Conservation (phyloP, 352 stramenopile genomes). For the Phytopythium montanum region DNA sequence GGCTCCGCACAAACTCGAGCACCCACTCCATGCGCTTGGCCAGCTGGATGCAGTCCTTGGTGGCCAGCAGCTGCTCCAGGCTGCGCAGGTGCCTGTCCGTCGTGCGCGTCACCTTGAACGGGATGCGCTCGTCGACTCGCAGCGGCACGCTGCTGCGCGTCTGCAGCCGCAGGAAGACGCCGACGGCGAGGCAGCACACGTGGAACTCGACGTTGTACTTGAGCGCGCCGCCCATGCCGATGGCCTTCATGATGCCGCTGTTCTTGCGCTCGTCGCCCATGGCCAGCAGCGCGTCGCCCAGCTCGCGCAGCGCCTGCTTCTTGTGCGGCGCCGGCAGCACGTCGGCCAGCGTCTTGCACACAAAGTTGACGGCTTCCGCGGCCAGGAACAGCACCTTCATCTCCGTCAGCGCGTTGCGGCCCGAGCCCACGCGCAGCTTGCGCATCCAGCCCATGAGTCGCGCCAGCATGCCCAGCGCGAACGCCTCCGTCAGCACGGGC, state of each 20-base stretch:
- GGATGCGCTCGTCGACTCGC: conserved; percentile 67
- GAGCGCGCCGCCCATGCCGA: conserved; percentile 71
- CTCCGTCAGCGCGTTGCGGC: conserved; percentile 50
- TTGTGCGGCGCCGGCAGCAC: conserved; percentile 56
- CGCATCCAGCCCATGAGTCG: conserved; percentile 79
- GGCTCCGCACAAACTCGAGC: conserved; percentile 59
- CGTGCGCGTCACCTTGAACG: conserved; percentile 78
- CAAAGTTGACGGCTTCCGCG: conserved; percentile 74
- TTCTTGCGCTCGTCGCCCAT: conserved; percentile 68
- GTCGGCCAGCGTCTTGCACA: conserved; percentile 51
- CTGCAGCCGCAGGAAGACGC: conserved; percentile 77
- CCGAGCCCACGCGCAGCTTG: conserved; percentile 34
- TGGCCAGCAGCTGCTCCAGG: conserved; percentile 67
- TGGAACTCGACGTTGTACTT: conserved; percentile 81
- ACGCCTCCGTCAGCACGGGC: conserved; percentile 58
- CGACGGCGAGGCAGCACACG: conserved; percentile 60
- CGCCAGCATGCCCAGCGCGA: conserved; percentile 62
- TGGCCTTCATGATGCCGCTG: conserved; percentile 84
- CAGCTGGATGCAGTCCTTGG: conserved; percentile 77
- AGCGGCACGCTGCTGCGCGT: conserved; percentile 67
- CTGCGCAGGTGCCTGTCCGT: conserved; percentile 73
- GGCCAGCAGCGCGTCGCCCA: conserved; percentile 56
- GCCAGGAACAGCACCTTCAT: conserved; percentile 82
- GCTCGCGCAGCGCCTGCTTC: conserved; percentile 76
- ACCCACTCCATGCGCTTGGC: conserved; percentile 70